A percentile compares a stretch with the other conserved stretches of the same genome.
phyloP scores from a whole-genome alignment of 805 yeast genomes.

The Candida loeiensis region DNA sequence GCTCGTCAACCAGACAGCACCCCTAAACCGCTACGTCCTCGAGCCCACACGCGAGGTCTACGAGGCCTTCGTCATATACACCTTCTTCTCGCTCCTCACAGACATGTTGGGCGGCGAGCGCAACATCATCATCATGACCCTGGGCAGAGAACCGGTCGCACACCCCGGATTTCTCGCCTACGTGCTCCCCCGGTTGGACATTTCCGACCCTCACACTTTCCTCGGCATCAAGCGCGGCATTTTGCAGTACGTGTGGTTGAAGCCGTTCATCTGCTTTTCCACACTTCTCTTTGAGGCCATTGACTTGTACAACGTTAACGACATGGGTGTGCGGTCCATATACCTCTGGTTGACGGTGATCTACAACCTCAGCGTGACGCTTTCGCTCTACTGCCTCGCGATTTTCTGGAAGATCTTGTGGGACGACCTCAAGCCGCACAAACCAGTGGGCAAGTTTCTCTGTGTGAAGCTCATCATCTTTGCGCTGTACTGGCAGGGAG shows the following conservation, averaged over 20 bases:
- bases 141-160: conserved; percentile 66
- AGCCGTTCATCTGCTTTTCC: conserved; percentile 73
- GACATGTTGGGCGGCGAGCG: conserved; percentile 90
- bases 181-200: conserved; percentile 61
- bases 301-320: conserved; percentile 50
- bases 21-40: conserved; percentile 41
- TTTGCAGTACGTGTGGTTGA: conserved; percentile 91
- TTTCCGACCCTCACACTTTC: conserved; percentile 81
- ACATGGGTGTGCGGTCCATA: conserved; percentile 45
- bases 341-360: conserved; percentile 63
- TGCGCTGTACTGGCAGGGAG: conserved; percentile 98
- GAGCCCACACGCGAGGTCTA: conserved; percentile 86
- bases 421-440: conserved; percentile 67
- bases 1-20: conserved; percentile 43
- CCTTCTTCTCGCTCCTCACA: conserved; percentile 81
- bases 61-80: conserved; percentile 94
- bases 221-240: conserved; percentile 77
- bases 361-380: conserved; percentile 76
- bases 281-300: conserved; percentile 44
- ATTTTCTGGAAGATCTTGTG: conserved; percentile 91
- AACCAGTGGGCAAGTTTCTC: conserved; percentile 88
- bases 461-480: conserved; percentile 92
- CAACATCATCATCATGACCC: conserved; percentile 65
- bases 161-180: conserved; percentile 59
- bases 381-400: conserved; percentile 81